Percentiles rank a stretch among this genome's conserved stretches.
These are phyloP conservation scores for Phytophthora brassicae DNA, from an alignment of 352 stramenopile species.

Conservation along the genomic window DNA sequence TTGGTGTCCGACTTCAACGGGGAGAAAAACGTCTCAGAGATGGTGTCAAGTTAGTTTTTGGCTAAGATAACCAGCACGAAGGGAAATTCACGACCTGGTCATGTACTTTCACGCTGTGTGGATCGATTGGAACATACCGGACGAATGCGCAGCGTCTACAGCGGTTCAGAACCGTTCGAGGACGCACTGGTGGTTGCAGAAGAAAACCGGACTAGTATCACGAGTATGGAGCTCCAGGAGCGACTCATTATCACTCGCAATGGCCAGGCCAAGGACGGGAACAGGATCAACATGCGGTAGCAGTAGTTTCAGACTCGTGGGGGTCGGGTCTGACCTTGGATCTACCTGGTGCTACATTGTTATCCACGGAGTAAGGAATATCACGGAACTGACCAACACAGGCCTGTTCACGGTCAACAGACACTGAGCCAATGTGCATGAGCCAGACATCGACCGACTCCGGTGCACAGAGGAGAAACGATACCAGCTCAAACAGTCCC, in stretches of 20 bases:
- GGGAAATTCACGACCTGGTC: slow-evolving; percentile 7
- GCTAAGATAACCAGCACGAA: slow-evolving; percentile 5
- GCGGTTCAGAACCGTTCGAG: not conserved
- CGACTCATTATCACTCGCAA: not conserved
- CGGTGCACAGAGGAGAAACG: not conserved
- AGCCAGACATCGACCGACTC: not conserved
- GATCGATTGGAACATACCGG: slow-evolving; percentile 3
- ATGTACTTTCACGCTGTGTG: not conserved
- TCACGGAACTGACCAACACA: not conserved
- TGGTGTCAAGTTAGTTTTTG: slow-evolving; percentile 8
- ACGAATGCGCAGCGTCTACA: slow-evolving; percentile 5
- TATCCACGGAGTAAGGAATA: not conserved
- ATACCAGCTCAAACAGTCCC: not conserved
- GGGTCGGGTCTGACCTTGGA: not conserved
- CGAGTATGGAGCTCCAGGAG: not conserved
- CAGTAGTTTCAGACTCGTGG: not conserved
- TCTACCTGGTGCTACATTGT: slow-evolving; percentile 1
- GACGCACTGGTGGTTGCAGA: not conserved
- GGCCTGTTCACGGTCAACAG: not conserved
- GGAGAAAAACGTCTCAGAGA: slow-evolving; percentile 12
- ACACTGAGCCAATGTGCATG: not conserved
- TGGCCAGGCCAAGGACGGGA: not conserved
- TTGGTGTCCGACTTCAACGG: not conserved
- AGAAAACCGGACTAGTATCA: not conserved
- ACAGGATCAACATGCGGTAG: not conserved